Percentiles rank a stretch among this genome's conserved stretches.
These are phyloP conservation scores for Taphrina sp. DNA, from an alignment of 1,139 yeast species.

Conservation along the genomic window DNA sequence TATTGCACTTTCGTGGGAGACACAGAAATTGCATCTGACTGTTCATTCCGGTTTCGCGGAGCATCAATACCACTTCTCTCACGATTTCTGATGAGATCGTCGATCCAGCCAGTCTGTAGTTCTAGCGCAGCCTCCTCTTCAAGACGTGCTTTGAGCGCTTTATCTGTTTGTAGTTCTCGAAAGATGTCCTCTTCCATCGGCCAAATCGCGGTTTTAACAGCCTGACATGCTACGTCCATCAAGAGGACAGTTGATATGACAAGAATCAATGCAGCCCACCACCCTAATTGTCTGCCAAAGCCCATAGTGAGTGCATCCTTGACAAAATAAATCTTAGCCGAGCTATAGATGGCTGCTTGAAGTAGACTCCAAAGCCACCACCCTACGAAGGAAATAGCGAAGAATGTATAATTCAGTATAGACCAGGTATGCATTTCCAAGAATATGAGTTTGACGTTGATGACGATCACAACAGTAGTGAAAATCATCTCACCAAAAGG, in stretches of 20 bases:
- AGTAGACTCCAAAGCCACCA: conserved; percentile 84
- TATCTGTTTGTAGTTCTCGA: conserved; percentile 70
- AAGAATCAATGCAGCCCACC: conserved; percentile 76
- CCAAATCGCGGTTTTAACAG: conserved; percentile 54
- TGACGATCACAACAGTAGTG: conserved; percentile 66
- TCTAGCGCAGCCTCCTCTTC: conserved; percentile 73
- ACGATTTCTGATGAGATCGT: too few relatives aligned
- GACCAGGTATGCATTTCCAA: conserved; percentile 82
- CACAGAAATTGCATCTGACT: too few relatives aligned
- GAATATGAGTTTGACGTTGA: conserved; percentile 74
- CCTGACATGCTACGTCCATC: conserved; percentile 64
- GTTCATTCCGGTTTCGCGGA: too few relatives aligned
- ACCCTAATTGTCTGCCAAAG: conserved; percentile 75
- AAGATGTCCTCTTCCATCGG: conserved; percentile 80
- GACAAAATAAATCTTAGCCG: conserved; percentile 68
- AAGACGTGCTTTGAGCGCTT: conserved; percentile 62
- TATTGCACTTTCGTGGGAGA: too few relatives aligned
- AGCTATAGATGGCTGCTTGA: conserved; percentile 65
- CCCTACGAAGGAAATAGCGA: conserved; percentile 75
- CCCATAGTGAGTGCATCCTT: conserved; percentile 61
- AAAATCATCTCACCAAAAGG: conserved; percentile 78
- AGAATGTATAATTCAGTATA: conserved; percentile 66
- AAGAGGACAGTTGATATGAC: conserved; percentile 55
- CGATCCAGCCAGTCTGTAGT: conserved; percentile 72
- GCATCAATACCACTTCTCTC: too few relatives aligned